phyloP scores from a whole-genome alignment of 2,329 filamentous ascomycete genomes.

The Alternaria dauci region DNA sequence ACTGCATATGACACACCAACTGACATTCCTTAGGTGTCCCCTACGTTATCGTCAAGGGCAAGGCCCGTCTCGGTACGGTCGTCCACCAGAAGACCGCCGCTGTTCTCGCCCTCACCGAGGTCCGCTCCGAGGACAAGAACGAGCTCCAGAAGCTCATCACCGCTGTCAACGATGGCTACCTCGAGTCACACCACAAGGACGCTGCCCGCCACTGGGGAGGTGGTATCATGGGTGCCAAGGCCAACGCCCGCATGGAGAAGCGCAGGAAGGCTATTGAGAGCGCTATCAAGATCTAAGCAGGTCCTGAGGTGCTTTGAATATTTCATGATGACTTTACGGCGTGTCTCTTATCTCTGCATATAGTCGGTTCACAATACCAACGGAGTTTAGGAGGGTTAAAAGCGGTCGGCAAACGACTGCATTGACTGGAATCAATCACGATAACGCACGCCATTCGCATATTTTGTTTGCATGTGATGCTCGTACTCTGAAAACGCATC shows the following conservation, averaged over 20 bases:
- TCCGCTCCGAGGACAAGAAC: conserved; percentile 96
- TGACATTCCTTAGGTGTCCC: conserved; percentile 61
- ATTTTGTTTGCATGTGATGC: conserved; percentile 29
- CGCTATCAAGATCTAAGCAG: conserved; percentile 94
- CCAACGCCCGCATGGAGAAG: conserved; percentile 79
- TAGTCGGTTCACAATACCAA: conserved; percentile 51
- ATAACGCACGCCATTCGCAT: conserved; percentile 44
- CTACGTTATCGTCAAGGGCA: conserved; percentile 99
- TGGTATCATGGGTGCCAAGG: conserved; percentile 99
- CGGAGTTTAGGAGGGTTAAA: conserved; percentile 53
- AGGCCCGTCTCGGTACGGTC: conserved; percentile 97
- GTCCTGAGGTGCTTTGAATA: conserved; percentile 34
- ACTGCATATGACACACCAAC: neutral
- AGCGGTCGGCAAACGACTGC: conserved; percentile 42
- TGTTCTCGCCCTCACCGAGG: conserved; percentile 94
- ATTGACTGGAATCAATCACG: conserved; percentile 49
- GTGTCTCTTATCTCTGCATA: conserved; percentile 53
- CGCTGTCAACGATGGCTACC: conserved; percentile 97
- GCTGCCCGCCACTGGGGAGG: conserved; percentile 95
- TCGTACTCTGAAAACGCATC: neutral
- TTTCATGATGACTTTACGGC: conserved; percentile 46
- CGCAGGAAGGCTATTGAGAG: conserved; percentile 91
- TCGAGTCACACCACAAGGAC: conserved; percentile 88
- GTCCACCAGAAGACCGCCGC: conserved; percentile 99
- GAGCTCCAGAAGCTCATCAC: conserved; percentile 97